Conservation (phyloP, 441 rosid species). For the Aquilaria agallochum region DNA sequence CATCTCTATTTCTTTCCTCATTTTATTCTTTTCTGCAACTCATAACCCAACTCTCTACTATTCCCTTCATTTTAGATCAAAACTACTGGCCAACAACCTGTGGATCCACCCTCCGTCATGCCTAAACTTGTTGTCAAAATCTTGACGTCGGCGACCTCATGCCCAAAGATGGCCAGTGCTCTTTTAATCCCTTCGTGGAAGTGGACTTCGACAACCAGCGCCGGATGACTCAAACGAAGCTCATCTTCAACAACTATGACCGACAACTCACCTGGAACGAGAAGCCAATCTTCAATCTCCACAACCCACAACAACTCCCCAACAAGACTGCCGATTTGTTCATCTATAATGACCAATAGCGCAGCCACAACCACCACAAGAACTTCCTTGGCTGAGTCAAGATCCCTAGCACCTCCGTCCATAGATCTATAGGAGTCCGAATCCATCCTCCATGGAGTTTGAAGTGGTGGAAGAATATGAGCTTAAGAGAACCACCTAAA, state of each 20-base stretch:
- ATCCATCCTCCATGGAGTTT: constrained; percentile 30
- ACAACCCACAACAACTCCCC: constrained; percentile 25
- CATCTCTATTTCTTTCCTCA: too few species aligned
- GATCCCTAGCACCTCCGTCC: constrained; percentile 58
- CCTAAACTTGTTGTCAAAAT: constrained; percentile 47
- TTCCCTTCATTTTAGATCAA: too few species aligned
- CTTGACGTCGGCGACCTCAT: constrained; percentile 47
- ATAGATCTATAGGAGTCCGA: constrained; percentile 47
- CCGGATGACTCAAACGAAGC: constrained; percentile 46
- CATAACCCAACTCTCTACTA: too few species aligned
- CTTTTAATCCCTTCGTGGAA: constrained; percentile 50
- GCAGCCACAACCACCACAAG: constrained; percentile 30
- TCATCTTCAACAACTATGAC: constrained; percentile 24
- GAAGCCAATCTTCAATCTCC: constrained; percentile 37
- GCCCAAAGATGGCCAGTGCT: constrained; percentile 55
- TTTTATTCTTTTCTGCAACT: too few species aligned
- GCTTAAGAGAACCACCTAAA: too few species aligned
- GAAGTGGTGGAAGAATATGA: too few species aligned
- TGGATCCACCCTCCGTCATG: constrained; percentile 21
- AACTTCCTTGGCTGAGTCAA: constrained; percentile 79
- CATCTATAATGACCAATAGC: constrained; percentile 49
- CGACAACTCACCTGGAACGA: constrained; percentile 43
- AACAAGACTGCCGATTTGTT: constrained; percentile 37
- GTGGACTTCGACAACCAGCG: constrained; percentile 41
- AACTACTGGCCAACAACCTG: too few species aligned